Evolutionary conservation across 208 protist genomes (phyloP).

Genomic region (Leishmania martiniquensis): DNA sequence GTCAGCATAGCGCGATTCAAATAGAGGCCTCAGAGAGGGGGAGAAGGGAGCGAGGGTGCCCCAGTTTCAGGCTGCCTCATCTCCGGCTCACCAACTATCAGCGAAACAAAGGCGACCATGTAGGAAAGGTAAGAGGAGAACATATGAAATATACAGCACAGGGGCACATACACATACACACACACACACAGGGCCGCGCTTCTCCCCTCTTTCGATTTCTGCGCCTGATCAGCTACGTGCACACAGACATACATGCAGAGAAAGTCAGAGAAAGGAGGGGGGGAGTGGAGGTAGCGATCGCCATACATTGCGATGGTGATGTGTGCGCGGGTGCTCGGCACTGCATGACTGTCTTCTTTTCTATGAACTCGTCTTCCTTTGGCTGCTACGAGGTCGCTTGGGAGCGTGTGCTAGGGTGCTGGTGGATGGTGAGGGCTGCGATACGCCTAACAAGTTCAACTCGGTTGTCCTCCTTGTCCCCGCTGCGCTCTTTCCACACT

Average conservation of each 20-base stretch:
- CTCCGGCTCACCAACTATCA: background rate
- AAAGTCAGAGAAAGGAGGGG: background rate
- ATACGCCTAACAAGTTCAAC: too few relatives aligned
- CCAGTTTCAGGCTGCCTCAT: background rate
- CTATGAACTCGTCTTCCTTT: too few relatives aligned
- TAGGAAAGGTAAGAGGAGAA: background rate
- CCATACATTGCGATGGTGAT: background rate
- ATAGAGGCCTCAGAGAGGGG: background rate
- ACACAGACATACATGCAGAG: background rate
- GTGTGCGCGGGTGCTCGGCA: too few relatives aligned
- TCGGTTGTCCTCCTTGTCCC: too few relatives aligned
- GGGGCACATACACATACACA: background rate
- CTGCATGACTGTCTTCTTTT: too few relatives aligned
- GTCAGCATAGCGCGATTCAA: background rate
- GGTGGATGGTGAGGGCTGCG: too few relatives aligned
- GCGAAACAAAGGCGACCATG: background rate
- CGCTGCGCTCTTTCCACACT: too few relatives aligned
- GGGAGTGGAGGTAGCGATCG: background rate
- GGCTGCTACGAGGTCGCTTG: too few relatives aligned
- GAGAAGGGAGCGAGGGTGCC: background rate
- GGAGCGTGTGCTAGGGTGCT: too few relatives aligned
- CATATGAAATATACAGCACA: background rate
- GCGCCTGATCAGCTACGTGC: background rate
- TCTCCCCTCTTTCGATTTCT: background rate
- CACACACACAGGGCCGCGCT: background rate